phyloP scores from a whole-genome alignment of 202 grass and related monocot species.

The Zoysia matrella region DNA sequence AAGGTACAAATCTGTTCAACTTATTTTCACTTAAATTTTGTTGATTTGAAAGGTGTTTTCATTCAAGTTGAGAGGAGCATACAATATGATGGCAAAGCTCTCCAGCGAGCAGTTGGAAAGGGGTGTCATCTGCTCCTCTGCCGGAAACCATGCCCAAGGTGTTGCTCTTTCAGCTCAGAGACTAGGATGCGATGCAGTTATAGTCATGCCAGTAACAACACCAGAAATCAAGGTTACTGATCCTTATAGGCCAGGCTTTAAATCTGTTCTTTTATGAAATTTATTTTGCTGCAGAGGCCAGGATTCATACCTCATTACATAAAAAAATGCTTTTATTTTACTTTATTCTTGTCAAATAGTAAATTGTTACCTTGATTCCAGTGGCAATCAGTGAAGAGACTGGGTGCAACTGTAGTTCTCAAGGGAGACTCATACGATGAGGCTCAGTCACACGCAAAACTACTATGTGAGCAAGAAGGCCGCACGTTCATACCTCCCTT shows the following conservation, averaged over 20 bases:
- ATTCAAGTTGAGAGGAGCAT: conserved; percentile 95
- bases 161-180: conserved; percentile 87
- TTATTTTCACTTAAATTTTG: not conserved
- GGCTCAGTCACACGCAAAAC: conserved; percentile 86
- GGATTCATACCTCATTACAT: not conserved
- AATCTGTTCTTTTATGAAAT: not conserved
- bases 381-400: conserved; percentile 88
- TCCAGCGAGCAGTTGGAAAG: conserved; percentile 71
- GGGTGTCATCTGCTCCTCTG: conserved; percentile 96
- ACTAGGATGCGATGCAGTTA: conserved; percentile 85
- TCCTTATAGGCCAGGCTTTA: not conserved
- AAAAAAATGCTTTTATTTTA: not conserved
- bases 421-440: conserved; percentile 91
- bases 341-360: conserved; percentile 5
- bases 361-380: conserved; percentile 49
- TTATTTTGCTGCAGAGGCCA: not conserved
- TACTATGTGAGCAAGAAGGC: conserved; percentile 73
- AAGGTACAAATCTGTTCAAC: not conserved
- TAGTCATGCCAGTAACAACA: conserved; percentile 96
- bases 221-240: conserved; percentile 92
- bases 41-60: conserved; percentile 76
- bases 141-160: conserved; percentile 98
- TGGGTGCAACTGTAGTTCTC: conserved; percentile 90
- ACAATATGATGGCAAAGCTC: conserved; percentile 98
- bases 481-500: conserved; percentile 95